Conservation (phyloP, 2,329 filamentous ascomycete species). For the Stagonosporopsis tanaceti region DNA sequence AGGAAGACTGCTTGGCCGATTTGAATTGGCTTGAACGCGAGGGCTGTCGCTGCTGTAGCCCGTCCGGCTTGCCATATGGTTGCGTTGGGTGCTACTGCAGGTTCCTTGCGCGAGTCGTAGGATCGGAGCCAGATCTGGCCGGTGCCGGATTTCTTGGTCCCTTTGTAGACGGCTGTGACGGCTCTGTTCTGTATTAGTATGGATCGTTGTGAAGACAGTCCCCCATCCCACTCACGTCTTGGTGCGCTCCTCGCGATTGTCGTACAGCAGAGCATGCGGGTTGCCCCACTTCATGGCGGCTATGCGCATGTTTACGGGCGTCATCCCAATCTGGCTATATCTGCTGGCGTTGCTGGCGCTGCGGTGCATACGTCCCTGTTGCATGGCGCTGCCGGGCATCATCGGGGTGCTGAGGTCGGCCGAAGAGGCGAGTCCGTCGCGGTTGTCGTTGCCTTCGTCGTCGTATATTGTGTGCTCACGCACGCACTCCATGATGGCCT, state of each 20-base stretch:
- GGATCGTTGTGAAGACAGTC: accelerated
- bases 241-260: slow-evolving; percentile 82
- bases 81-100: slow-evolving; percentile 88
- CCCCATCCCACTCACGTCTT: slow-evolving; percentile 75
- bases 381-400: slow-evolving; percentile 44
- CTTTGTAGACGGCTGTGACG: slow-evolving; percentile 90
- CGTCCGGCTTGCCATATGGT: slow-evolving; percentile 97
- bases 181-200: slow-evolving; percentile 64
- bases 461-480: slow-evolving; percentile 79
- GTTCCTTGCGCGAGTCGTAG: slow-evolving; percentile 93
- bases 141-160: slow-evolving; percentile 70
- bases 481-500: slow-evolving; percentile 90
- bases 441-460: slow-evolving; percentile 81
- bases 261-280: slow-evolving; percentile 86
- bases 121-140: slow-evolving; percentile 81
- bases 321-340: slow-evolving; percentile 77
- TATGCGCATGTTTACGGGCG: slow-evolving; percentile 62
- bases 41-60: slow-evolving; percentile 87
- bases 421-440: slow-evolving; percentile 52
- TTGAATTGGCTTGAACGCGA: slow-evolving; percentile 95
- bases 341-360: slow-evolving; percentile 82
- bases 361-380: slow-evolving; percentile 55
- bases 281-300: slow-evolving; percentile 73
- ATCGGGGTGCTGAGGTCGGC: slow-evolving; percentile 53
- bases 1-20: slow-evolving; percentile 94